These are phyloP conservation scores for Sugiyamaella neomexicana DNA, from an alignment of 1,139 yeast species.

Conservation along the genomic window DNA sequence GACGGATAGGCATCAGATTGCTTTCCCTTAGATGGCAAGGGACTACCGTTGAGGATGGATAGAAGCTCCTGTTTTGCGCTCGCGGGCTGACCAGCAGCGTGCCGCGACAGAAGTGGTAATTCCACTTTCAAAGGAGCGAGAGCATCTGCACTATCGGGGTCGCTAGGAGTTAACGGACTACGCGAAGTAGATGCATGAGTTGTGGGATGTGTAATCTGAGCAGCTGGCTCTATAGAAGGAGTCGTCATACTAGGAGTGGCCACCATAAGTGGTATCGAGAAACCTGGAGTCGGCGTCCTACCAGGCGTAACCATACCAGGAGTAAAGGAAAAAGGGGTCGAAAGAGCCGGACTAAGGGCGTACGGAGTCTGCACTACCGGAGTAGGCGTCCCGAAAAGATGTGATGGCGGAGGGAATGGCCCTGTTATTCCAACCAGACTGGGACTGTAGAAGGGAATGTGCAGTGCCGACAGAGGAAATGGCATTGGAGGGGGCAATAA, in stretches of 20 bases:
- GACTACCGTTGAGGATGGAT: slow-evolving; percentile 18
- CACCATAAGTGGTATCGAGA: neutral
- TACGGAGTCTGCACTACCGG: neutral
- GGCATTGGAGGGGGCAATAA: slow-evolving; percentile 4
- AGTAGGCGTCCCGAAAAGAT: neutral
- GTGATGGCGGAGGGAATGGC: slow-evolving; percentile 2
- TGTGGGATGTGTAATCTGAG: too few species aligned
- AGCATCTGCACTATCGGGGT: neutral
- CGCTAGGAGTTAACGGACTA: neutral
- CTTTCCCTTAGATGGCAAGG: slow-evolving; percentile 5
- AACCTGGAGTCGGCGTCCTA: neutral
- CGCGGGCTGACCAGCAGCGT: neutral
- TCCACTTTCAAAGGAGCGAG: neutral
- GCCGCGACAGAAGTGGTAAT: neutral
- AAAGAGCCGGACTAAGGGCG: neutral
- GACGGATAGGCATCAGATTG: neutral
- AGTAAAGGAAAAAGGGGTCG: neutral
- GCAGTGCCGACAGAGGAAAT: slow-evolving; percentile 8
- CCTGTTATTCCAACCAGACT: slow-evolving; percentile 5
- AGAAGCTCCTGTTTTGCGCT: slow-evolving; percentile 19
- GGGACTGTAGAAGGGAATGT: neutral
- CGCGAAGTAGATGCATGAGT: neutral
- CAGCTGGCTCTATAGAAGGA: neutral
- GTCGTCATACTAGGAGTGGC: neutral
- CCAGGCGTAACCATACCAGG: neutral